Evolutionary conservation across 225 moss, liverwort and hornwort species (phyloP).

Genomic region (Bryum argenteum): DNA sequence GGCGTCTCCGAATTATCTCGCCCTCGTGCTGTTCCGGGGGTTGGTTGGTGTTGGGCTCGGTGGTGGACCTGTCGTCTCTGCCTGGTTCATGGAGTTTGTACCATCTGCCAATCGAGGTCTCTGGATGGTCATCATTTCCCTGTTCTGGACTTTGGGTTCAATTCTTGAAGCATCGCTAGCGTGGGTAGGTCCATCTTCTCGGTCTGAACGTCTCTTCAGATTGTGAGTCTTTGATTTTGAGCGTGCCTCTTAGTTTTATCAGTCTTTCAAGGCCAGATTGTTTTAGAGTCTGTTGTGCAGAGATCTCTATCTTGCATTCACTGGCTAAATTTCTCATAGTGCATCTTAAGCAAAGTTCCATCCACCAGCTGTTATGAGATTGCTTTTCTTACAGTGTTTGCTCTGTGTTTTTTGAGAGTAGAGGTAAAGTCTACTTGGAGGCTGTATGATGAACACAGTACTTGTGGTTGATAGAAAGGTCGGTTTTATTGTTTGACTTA

Average conservation of each 20-base stretch:
- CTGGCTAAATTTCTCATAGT: no score
- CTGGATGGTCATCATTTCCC: conserved; percentile 83
- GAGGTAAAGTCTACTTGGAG: not conserved
- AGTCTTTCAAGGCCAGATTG: not conserved
- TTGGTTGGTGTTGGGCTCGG: conserved; percentile 86
- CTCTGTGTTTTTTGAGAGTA: not conserved
- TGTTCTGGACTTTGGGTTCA: conserved; percentile 90
- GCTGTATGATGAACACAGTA: not conserved
- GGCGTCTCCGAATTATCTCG: conserved; percentile 59
- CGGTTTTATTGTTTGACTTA: conserved; percentile 4
- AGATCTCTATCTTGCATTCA: not conserved
- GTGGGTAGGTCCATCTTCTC: conserved; percentile 51
- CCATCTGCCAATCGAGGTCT: conserved; percentile 82
- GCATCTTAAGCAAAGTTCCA: not conserved
- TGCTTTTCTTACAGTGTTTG: not conserved
- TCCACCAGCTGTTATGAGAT: not conserved
- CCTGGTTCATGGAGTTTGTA: conserved; percentile 96
- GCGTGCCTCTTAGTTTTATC: not conserved
- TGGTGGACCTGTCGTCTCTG: conserved; percentile 84
- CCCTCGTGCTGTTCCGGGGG: conserved; percentile 66
- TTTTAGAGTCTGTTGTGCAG: not conserved
- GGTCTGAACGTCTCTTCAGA: not conserved
- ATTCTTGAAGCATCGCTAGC: conserved; percentile 75
- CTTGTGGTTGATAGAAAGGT: not conserved
- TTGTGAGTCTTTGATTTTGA: not conserved